Evolutionary conservation across 441 rosid genomes (phyloP).

Genomic region (Omphalea diandra): DNA sequence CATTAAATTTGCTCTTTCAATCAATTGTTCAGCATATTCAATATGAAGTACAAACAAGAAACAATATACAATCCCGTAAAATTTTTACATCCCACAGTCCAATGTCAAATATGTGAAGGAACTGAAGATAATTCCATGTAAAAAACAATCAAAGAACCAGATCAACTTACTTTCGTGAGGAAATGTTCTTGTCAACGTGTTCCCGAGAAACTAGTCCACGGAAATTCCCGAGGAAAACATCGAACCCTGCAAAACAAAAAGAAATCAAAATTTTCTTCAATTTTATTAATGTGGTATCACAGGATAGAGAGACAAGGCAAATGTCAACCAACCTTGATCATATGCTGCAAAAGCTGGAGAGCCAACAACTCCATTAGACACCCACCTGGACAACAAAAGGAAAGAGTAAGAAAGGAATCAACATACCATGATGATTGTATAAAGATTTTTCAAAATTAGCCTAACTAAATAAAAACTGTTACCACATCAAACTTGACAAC

Average conservation of each 20-base stretch:
- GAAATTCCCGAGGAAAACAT: slow-evolving; percentile 62
- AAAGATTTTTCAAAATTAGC: background rate
- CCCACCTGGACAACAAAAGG: slow-evolving; percentile 59
- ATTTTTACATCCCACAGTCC: background rate
- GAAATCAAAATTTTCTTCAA: slow-evolving; percentile 9
- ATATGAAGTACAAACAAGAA: background rate
- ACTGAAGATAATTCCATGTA: no score
- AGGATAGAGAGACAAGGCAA: background rate
- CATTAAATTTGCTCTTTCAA: slow-evolving; percentile 13
- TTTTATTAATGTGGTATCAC: background rate
- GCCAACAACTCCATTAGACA: no score
- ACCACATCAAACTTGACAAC: background rate
- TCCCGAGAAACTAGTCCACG: slow-evolving; percentile 95
- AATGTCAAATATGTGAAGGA: no score
- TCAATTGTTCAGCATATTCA: slow-evolving; percentile 1
- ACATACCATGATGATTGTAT: background rate
- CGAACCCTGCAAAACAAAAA: slow-evolving; percentile 59
- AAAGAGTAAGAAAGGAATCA: no score
- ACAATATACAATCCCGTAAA: background rate
- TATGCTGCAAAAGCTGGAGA: slow-evolving; percentile 99
- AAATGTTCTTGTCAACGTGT: slow-evolving; percentile 78
- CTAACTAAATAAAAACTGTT: background rate
- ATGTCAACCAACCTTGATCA: slow-evolving; percentile 74
- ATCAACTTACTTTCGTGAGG: slow-evolving; percentile 69
- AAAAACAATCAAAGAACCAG: background rate